Conservation (phyloP, 495 filamentous ascomycete genomes). For the Penicillium lagena region DNA sequence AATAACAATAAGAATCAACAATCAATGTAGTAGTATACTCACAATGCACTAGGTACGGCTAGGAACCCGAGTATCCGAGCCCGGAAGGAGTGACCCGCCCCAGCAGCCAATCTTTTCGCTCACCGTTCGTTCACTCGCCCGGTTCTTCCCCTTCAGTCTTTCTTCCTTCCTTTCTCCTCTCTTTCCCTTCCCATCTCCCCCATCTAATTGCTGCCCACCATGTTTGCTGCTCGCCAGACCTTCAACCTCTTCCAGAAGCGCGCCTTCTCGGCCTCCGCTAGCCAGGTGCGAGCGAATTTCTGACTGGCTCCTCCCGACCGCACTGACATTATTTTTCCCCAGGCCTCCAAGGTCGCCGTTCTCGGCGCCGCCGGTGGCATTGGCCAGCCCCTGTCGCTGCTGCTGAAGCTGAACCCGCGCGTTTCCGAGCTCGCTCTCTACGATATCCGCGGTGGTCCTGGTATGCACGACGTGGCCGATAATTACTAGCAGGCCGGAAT, state of each 20-base stretch:
- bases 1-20: no score
- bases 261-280: constrained; percentile 87
- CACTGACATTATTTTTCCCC: constrained; percentile 28
- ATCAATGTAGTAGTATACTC: no score
- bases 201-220: constrained; percentile 24
- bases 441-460: constrained; percentile 91
- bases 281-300: constrained; percentile 57
- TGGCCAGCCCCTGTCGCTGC: constrained; percentile 93
- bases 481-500: neutral
- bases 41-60: neutral
- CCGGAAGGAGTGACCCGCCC: neutral
- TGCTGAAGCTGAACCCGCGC: constrained; percentile 95
- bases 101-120: constrained; percentile 8
- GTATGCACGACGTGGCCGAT: constrained; percentile 42
- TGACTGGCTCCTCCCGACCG: constrained; percentile 6
- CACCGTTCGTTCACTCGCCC: constrained; percentile 11
- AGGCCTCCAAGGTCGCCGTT: constrained; percentile 96
- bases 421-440: constrained; percentile 91
- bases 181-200: constrained; percentile 2
- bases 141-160: constrained; percentile 6
- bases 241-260: constrained; percentile 73
- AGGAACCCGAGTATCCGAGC: neutral
- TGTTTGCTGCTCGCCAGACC: constrained; percentile 72
- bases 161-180: neutral
- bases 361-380: constrained; percentile 96